phyloP scores from a whole-genome alignment of 164 flowering plant genomes.

The Magnolia kwangsiensis region DNA sequence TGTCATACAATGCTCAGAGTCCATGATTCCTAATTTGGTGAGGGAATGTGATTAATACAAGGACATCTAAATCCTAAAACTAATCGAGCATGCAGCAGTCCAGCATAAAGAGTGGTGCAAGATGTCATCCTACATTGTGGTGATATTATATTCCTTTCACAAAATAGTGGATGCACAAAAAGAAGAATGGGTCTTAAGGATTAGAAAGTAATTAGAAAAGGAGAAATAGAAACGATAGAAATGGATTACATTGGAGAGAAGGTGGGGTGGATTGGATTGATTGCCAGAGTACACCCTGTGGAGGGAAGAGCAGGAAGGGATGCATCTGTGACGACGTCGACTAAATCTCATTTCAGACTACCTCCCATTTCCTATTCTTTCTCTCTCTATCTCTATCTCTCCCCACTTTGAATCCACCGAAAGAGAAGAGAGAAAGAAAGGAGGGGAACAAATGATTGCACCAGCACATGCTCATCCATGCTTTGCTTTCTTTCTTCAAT shows the following conservation, averaged over 20 bases:
- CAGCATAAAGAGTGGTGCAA: not conserved
- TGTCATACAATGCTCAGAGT: too few species aligned
- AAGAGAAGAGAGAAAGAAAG: not conserved
- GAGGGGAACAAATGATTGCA: constrained; percentile 1
- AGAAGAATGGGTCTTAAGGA: not conserved
- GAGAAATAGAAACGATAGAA: not conserved
- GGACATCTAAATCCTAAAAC: too few species aligned
- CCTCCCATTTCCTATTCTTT: not conserved
- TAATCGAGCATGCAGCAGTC: too few species aligned
- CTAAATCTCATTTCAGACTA: constrained; percentile 11
- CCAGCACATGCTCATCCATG: constrained; percentile 1
- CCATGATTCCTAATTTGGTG: too few species aligned
- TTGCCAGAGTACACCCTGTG: constrained; percentile 1
- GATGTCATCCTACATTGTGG: not conserved
- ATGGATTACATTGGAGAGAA: not conserved
- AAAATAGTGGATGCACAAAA: too few species aligned
- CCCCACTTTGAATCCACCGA: not conserved
- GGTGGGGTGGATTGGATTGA: not conserved
- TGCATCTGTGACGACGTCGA: constrained; percentile 9
- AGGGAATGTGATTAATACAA: too few species aligned
- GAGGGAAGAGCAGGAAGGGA: constrained; percentile 12
- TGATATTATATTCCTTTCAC: not conserved
- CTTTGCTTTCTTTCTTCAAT: not conserved
- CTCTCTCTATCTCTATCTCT: not conserved
- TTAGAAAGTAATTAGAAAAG: not conserved